phyloP scores from a whole-genome alignment of 805 yeast genomes.

The Saccharomyces mikatae region DNA sequence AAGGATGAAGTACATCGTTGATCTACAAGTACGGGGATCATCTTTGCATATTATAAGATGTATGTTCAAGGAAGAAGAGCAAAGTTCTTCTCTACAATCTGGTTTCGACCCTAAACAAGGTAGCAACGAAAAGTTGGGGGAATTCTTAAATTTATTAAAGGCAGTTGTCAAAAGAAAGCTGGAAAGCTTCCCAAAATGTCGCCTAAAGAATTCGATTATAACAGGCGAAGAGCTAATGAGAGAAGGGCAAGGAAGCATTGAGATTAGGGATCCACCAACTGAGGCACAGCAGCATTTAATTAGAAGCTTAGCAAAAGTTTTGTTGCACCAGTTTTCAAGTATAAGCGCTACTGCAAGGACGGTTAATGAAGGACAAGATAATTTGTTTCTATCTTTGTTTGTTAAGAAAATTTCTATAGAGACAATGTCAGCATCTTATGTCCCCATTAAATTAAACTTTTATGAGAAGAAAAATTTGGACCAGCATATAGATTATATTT shows the following conservation, averaged over 20 bases:
- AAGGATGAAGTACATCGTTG: neutral
- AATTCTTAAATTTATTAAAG: neutral
- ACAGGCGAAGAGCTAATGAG: constrained; percentile 6
- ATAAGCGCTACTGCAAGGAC: neutral
- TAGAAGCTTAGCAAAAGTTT: constrained; percentile 17
- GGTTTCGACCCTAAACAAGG: neutral
- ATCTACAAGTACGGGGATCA: neutral
- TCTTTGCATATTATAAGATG: neutral
- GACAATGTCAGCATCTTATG: neutral
- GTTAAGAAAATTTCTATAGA: constrained; percentile 13
- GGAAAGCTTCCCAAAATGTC: neutral
- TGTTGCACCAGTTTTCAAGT: constrained; percentile 15
- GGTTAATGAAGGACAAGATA: constrained; percentile 18
- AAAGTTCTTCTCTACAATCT: neutral
- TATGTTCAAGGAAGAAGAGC: neutral
- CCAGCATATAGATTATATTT: constrained; percentile 1
- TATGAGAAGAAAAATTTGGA: neutral
- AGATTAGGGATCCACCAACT: constrained; percentile 20
- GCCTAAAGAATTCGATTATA: neutral
- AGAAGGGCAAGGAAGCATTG: constrained; percentile 24
- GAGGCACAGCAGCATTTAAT: constrained; percentile 19
- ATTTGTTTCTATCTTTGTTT: constrained; percentile 20
- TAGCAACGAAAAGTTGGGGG: neutral
- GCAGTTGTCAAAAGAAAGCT: neutral
- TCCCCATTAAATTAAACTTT: neutral